Evolutionary conservation across 192 early-diverging fungal genomes (phyloP).

Genomic region (Coemansia sp.): DNA sequence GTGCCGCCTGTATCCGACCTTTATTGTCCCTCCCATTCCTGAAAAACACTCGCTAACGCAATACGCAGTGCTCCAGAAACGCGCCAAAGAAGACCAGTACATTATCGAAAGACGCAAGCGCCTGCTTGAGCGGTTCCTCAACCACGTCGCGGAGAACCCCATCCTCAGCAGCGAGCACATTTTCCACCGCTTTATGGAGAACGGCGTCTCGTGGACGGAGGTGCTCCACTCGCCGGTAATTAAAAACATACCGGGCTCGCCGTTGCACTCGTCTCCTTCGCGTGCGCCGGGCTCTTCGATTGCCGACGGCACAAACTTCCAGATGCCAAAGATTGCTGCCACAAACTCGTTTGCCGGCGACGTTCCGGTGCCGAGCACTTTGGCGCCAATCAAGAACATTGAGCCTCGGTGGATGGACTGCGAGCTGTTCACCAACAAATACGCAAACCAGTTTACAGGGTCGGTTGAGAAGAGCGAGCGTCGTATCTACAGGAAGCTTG

Average conservation of each 20-base stretch:
- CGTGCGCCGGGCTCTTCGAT: slow-evolving; percentile 41
- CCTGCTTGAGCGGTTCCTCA: slow-evolving; percentile 92
- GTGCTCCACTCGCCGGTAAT: slow-evolving; percentile 70
- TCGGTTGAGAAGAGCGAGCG: slow-evolving; percentile 72
- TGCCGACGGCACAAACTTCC: slow-evolving; percentile 37
- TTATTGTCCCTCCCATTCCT: slow-evolving; percentile 93
- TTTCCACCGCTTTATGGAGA: slow-evolving; percentile 91
- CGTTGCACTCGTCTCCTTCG: slow-evolving; percentile 61
- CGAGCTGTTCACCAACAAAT: slow-evolving; percentile 89
- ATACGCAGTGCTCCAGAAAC: slow-evolving; percentile 67
- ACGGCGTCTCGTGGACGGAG: slow-evolving; percentile 71
- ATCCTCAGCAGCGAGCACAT: slow-evolving; percentile 83
- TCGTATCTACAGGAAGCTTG: slow-evolving; percentile 67
- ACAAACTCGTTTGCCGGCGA: slow-evolving; percentile 39
- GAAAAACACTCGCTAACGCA: slow-evolving; percentile 92
- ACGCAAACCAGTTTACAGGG: slow-evolving; percentile 75
- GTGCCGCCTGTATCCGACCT: slow-evolving; percentile 75
- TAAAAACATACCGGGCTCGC: slow-evolving; percentile 68
- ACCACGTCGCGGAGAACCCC: slow-evolving; percentile 85
- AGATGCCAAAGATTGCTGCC: slow-evolving; percentile 51
- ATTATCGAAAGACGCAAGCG: slow-evolving; percentile 90
- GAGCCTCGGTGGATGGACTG: slow-evolving; percentile 87
- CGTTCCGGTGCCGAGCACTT: slow-evolving; percentile 58
- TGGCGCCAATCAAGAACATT: slow-evolving; percentile 62
- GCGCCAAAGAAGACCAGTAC: slow-evolving; percentile 87